Conservation (phyloP, 2,329 filamentous ascomycete species). For the Alternaria arbusti region DNA sequence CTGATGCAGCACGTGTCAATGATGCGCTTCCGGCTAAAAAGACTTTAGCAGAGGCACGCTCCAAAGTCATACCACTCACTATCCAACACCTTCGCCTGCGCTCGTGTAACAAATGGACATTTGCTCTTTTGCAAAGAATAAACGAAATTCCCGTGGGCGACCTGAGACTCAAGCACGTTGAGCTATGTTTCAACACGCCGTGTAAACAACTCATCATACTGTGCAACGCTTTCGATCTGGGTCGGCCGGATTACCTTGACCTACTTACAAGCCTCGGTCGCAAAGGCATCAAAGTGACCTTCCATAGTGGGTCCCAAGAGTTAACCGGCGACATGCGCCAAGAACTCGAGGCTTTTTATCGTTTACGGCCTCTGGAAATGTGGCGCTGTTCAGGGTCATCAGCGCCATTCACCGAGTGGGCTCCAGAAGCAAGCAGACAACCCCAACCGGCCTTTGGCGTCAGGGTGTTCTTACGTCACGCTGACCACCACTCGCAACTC, state of each 20-base stretch:
- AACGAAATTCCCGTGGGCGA: not conserved
- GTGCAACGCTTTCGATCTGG: constrained; percentile 5
- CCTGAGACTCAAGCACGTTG: constrained; percentile 12
- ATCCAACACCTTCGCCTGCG: constrained; percentile 9
- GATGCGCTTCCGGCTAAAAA: not conserved
- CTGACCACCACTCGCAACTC: constrained; percentile 8
- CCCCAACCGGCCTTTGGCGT: not conserved
- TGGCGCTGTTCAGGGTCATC: not conserved
- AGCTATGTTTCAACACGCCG: constrained; percentile 15
- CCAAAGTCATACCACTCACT: constrained; percentile 12
- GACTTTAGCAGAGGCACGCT: not conserved
- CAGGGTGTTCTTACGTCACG: constrained; percentile 13
- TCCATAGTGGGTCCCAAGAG: constrained; percentile 1
- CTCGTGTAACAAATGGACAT: constrained; percentile 17
- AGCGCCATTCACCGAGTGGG: constrained; percentile 4
- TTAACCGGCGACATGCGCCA: constrained; percentile 3
- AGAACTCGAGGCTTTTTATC: constrained; percentile 5
- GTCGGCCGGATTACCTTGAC: not conserved
- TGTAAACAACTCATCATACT: constrained; percentile 14
- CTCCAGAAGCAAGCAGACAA: not conserved
- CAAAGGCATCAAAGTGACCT: constrained; percentile 8
- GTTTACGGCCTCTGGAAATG: not conserved
- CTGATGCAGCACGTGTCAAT: not conserved
- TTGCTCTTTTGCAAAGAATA: constrained; percentile 12
- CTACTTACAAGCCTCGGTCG: constrained; percentile 4